Base-by-base conservation (phyloP, 225 moss, liverwort and hornwort genomes). In the Neckera pumila region DNA sequence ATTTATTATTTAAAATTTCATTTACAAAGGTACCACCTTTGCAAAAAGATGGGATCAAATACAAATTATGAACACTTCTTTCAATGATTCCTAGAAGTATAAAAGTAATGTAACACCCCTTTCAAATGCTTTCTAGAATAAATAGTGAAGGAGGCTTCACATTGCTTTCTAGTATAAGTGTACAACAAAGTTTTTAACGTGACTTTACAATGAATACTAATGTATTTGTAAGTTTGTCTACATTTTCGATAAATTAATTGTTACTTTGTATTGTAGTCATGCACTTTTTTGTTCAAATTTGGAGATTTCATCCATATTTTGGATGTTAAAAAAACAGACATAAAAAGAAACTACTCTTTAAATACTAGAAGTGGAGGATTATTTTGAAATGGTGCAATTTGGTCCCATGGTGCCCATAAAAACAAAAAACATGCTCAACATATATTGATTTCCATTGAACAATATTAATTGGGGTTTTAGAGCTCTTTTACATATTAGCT, bases 311-410 rank as follows among this genome's bases (percentile, higher is more conserved):
- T 49, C 6, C 2, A 75, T 33, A 33, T 49, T 51, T 47, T 30
- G 6, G 3, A 0, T 73, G 10, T 10, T 5, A 9, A 43, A 45
- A 70, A 45, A 74, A 12, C 11, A 6, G 4, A 1, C 1, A 9
- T 18, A 27, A 64, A 16, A 6, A 30, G n/a, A 11, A 2, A 17
- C 1, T 30, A 18, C 13, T 28, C 6, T 45, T 43, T 28, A 5
- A 31, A 0, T 47, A 47, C 0, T 18, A 3, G 18, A 18, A 28
- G 11, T 73, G 1, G 15, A 45, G 0, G 30, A 47, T 11, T 31
- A 4, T 31, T 11, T 47, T 49, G 30, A 47, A 75, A 19, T 10
- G 6, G 2, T 73, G 45, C 6, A 45, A 43, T 43, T 42, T 42
- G 16, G 17, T 43, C 3, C 21, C 1, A 72, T 6, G 3, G 28